These are phyloP conservation scores for Amoebophrya sp. DNA, from an alignment of 169 alveolate genomes.

Conservation along the genomic window DNA sequence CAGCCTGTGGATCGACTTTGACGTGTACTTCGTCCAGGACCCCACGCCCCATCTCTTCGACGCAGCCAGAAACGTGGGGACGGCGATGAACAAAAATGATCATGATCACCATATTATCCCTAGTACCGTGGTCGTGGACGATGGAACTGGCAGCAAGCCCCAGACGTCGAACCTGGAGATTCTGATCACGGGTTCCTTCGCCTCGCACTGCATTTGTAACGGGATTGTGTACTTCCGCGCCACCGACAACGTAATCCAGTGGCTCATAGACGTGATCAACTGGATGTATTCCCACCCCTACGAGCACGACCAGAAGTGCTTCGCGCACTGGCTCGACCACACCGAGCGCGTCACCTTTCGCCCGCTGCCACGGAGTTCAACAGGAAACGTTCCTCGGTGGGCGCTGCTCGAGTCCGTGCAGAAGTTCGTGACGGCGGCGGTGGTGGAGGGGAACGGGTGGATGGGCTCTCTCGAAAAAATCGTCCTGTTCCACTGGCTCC, in stretches of 20 bases:
- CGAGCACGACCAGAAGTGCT: not conserved
- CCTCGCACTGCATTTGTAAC: not conserved
- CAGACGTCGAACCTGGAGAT: too few species aligned
- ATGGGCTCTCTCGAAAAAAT: not conserved
- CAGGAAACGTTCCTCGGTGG: not conserved
- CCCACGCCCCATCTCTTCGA: not conserved
- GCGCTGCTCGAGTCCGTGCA: not conserved
- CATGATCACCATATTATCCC: too few species aligned
- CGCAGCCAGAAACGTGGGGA: too few species aligned
- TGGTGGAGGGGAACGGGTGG: not conserved
- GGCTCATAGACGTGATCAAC: not conserved
- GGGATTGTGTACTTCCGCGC: not conserved
- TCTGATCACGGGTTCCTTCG: not conserved
- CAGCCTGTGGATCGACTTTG: not conserved
- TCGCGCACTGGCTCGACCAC: slow-evolving; percentile 1
- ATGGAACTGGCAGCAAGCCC: too few species aligned
- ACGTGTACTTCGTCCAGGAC: not conserved
- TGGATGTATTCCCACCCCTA: not conserved
- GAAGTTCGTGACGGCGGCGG: not conserved
- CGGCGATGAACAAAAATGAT: too few species aligned
- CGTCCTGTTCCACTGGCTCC: not conserved
- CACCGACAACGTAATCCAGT: not conserved
- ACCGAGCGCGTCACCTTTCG: not conserved
- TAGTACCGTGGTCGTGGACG: too few species aligned
- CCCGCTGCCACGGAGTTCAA: not conserved